Evolutionary conservation across 176 grass and related monocot species (phyloP).

Genomic region (Tillandsia leiboldiana): DNA sequence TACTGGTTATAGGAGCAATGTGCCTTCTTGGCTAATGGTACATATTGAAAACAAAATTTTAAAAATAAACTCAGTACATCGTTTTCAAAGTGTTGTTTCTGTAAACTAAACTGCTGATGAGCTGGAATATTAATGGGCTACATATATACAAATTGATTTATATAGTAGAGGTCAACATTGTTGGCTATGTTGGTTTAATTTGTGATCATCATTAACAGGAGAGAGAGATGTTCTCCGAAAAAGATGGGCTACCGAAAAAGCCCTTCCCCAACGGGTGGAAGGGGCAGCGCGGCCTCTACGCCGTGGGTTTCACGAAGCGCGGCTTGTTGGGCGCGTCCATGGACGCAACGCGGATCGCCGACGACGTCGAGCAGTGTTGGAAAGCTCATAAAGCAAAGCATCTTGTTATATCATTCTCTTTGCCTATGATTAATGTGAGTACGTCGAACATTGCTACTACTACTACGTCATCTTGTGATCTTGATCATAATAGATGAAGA

Average conservation of each 20-base stretch:
- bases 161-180: no score
- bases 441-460: background rate
- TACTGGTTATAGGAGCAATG: constrained; percentile 81
- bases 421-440: background rate
- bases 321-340: constrained; percentile 58
- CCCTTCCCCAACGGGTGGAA: constrained; percentile 71
- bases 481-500: background rate
- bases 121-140: no score
- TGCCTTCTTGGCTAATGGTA: constrained; percentile 84
- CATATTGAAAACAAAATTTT: background rate
- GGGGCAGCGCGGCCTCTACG: constrained; percentile 63
- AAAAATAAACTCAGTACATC: background rate
- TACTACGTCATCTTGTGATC: constrained; percentile 5
- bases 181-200: no score
- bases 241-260: constrained; percentile 61
- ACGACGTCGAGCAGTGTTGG: constrained; percentile 43
- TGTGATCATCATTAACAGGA: constrained; percentile 28
- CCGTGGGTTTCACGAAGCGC: constrained; percentile 58
- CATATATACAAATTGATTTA: no score
- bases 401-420: background rate
- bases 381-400: background rate
- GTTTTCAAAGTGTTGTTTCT: background rate
- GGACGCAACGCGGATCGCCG: constrained; percentile 49
- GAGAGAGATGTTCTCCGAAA: constrained; percentile 64
- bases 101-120: no score